These are phyloP conservation scores for Globisporangium acanthophoron DNA, from an alignment of 352 stramenopile species.

Conservation along the genomic window DNA sequence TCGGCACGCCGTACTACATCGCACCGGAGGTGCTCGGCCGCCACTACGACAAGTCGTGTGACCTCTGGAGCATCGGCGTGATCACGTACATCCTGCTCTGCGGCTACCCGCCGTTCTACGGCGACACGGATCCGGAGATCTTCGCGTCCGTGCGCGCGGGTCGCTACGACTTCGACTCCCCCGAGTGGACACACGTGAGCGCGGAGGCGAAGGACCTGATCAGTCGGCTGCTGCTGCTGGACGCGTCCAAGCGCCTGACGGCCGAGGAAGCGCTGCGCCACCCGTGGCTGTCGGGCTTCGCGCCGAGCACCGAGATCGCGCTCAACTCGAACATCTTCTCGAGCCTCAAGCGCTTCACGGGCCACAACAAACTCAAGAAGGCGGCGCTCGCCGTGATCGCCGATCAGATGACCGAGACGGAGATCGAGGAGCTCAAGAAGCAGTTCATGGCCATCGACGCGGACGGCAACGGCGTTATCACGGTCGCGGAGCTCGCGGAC, in stretches of 20 bases:
- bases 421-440: constrained; percentile 84
- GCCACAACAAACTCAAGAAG: constrained; percentile 90
- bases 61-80: constrained; percentile 95
- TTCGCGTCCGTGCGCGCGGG: constrained; percentile 77
- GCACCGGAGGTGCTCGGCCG: constrained; percentile 92
- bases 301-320: constrained; percentile 65
- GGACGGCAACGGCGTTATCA: constrained; percentile 88
- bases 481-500: constrained; percentile 80
- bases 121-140: constrained; percentile 90
- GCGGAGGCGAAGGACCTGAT: constrained; percentile 94
- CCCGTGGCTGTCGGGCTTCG: constrained; percentile 79
- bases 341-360: constrained; percentile 84
- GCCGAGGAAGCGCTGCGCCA: constrained; percentile 84
- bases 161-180: constrained; percentile 83
- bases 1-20: constrained; percentile 96
- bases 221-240: constrained; percentile 90
- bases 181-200: constrained; percentile 80
- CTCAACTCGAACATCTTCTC: constrained; percentile 83
- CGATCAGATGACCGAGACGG: constrained; percentile 74
- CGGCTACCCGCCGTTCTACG: constrained; percentile 95
- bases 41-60: constrained; percentile 95
- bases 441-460: constrained; percentile 85
- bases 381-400: constrained; percentile 82
- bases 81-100: constrained; percentile 96
- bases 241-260: constrained; percentile 90